These are phyloP conservation scores for Paraphaeosphaeria sporulosa DNA, from an alignment of 2,329 filamentous ascomycete species.

Conservation along the genomic window DNA sequence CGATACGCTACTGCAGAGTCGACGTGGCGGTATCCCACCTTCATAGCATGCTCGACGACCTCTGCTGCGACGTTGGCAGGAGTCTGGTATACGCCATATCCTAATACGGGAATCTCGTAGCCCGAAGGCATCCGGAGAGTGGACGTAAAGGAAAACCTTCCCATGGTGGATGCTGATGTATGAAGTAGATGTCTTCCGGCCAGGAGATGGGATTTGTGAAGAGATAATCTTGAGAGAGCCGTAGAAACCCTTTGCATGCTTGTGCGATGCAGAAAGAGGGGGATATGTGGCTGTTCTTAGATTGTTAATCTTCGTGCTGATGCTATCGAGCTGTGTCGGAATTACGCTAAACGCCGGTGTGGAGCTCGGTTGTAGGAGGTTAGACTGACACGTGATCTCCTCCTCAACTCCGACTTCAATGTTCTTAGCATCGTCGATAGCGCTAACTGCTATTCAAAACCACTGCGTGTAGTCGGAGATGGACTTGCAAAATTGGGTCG, in stretches of 20 bases:
- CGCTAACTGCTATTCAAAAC: no score
- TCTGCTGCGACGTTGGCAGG: conserved; percentile 65
- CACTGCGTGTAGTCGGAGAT: no score
- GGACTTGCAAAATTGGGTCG: no score
- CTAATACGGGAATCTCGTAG: conserved; percentile 67
- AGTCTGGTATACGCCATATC: conserved; percentile 61
- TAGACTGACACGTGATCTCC: no score
- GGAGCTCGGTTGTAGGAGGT: neutral
- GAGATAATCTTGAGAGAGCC: conserved; percentile 22
- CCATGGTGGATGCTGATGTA: conserved; percentile 49
- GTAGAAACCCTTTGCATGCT: neutral
- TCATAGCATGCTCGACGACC: conserved; percentile 66
- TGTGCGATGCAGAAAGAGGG: neutral
- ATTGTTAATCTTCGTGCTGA: neutral
- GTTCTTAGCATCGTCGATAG: no score
- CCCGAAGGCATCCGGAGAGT: conserved; percentile 65
- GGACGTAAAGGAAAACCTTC: conserved; percentile 54
- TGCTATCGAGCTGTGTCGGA: neutral
- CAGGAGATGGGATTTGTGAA: conserved; percentile 22
- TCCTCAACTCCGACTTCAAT: no score
- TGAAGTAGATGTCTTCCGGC: conserved; percentile 23
- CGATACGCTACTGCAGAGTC: conserved; percentile 71
- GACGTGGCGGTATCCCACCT: conserved; percentile 68
- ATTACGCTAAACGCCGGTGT: conserved; percentile 1
- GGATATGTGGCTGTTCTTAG: neutral